Base-by-base conservation (phyloP, 805 yeast species). In the Cyberlindnera maritima region DNA sequence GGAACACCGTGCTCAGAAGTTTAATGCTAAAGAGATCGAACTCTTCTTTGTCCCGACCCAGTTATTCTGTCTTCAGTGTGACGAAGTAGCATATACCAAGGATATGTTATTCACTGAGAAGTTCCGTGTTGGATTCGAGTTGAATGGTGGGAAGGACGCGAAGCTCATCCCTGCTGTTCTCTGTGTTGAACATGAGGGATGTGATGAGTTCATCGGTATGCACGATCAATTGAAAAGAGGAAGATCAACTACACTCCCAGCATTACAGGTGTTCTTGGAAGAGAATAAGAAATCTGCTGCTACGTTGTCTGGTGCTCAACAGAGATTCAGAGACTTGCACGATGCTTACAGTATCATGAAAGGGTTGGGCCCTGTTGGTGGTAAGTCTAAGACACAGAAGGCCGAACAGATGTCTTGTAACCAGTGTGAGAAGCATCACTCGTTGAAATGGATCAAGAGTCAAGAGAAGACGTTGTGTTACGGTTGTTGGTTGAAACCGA, bases 41-140 rank as follows among this genome's bases (percentile, higher is more conserved):
- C n/a, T n/a, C n/a, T n/a, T n/a, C n/a, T n/a, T n/a, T n/a, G n/a
- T 41, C 59, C 52, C 49, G 6, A 49, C 3, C 23, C 15, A 20
- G 19, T 77, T 78, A 79, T 41, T 89, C 89, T 2, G 73, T 79
- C 0, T 78, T 79, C 43, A 2, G 13, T 37, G 40, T 12, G n/a
- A 60, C 56, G 39, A 13, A 44, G 66, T 29, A 88, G 83, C 62
- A 68, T 77, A 1, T 31, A 23, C 20, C 6, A 23, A n/a, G 89
- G 43, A 44, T 2, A 5, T 43, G 4, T 23, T 69, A 83, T 83
- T 13, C 59, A 69, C 6, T 60, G 68, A 0, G 68, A 69, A n/a
- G 71, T 67, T 54, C 62, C 63, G 46, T 50, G 31, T 81, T 39
- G 92, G 91, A 2, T 84, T 86, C 55, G 69, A 67, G 39, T 32